A percentile compares a stretch with the other conserved stretches of the same genome.
Evolutionary conservation across 345 rosid species (phyloP).

Genomic region (Abelmoschus esculentus): DNA sequence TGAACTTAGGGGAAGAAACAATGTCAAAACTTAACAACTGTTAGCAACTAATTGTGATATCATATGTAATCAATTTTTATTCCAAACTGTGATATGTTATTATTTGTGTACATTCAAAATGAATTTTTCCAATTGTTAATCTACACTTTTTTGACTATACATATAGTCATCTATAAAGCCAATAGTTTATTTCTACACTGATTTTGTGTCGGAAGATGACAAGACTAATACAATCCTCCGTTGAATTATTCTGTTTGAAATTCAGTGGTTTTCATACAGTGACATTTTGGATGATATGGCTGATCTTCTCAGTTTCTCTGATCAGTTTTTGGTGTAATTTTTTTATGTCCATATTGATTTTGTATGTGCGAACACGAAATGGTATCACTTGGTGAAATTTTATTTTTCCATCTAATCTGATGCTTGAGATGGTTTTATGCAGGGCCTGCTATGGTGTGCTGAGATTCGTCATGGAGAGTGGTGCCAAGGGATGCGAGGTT

Average conservation of each 20-base stretch:
- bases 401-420: background rate
- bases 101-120: background rate
- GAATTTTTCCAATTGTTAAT: background rate
- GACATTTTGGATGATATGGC: background rate
- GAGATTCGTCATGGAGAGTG: constrained; percentile 80
- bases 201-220: constrained; percentile 37
- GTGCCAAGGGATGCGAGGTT: constrained; percentile 90
- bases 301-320: background rate
- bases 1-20: constrained; percentile 18
- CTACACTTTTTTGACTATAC: background rate
- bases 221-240: constrained; percentile 8
- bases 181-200: constrained; percentile 11
- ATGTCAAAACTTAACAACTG: no score
- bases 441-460: constrained; percentile 93
- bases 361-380: no score
- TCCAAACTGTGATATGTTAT: background rate
- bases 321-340: background rate
- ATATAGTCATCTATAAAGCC: constrained; percentile 28
- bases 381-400: background rate
- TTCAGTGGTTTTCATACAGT: background rate
- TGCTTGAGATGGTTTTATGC: background rate
- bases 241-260: no score
- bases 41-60: background rate
- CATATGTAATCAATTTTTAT: background rate
- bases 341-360: background rate